Conservation (phyloP, 2,329 filamentous ascomycete species). For the Venturia carpophila region DNA sequence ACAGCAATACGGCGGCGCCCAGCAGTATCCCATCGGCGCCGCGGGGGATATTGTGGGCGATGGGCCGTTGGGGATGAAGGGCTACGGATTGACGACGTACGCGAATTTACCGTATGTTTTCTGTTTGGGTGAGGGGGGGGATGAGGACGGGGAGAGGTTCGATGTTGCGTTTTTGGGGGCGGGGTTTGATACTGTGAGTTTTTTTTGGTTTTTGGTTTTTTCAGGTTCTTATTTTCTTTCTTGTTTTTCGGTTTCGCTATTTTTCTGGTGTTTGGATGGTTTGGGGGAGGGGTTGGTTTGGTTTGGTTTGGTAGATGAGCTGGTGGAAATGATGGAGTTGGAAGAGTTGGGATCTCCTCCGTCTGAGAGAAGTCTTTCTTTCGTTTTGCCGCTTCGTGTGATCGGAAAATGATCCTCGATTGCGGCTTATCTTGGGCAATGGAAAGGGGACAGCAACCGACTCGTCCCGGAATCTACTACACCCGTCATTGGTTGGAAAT, state of each 20-base stretch:
- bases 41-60: background rate
- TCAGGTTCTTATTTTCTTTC: no score
- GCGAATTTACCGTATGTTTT: constrained; percentile 43
- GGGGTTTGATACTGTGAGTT: constrained; percentile 41
- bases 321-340: no score
- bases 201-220: background rate
- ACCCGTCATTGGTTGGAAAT: no score
- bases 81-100: constrained; percentile 39
- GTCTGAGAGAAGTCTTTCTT: no score
- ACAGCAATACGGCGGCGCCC: background rate
- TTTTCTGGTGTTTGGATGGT: no score
- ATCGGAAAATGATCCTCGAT: no score
- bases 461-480: background rate
- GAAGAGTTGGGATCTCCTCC: no score
- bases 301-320: no score
- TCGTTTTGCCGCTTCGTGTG: no score
- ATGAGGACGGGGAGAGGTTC: constrained; percentile 34
- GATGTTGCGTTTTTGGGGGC: constrained; percentile 45
- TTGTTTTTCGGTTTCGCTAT: no score
- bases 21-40: background rate
- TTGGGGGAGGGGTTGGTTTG: no score
- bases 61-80: background rate
- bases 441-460: background rate
- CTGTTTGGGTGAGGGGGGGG: constrained; percentile 31
- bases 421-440: no score